Conservation (phyloP, 345 rosid genomes). For the Salix purpurea region DNA sequence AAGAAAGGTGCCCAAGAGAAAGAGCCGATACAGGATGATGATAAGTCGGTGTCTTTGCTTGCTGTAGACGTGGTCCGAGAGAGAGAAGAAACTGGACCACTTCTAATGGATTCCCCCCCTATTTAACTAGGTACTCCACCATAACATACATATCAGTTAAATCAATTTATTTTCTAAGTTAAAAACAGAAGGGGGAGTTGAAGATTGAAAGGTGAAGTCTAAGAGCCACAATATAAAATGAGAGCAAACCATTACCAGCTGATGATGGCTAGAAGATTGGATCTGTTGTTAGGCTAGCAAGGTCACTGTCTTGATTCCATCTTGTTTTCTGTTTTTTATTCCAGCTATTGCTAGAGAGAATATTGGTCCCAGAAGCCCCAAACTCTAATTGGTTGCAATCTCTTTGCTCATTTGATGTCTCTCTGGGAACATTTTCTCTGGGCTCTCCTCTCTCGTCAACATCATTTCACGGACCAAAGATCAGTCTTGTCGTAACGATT, state of each 20-base stretch:
- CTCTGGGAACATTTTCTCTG: constrained; percentile 5
- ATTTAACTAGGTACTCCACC: background rate
- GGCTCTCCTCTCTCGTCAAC: constrained; percentile 7
- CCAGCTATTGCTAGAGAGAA: constrained; percentile 1
- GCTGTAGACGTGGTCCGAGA: constrained; percentile 24
- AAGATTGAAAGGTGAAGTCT: background rate
- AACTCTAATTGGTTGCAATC: background rate
- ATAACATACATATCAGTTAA: background rate
- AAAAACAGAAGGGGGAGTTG: background rate
- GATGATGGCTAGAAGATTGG: background rate
- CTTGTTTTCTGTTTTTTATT: background rate
- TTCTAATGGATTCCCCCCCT: background rate
- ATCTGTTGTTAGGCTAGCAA: background rate
- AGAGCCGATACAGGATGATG: background rate
- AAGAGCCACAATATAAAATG: background rate
- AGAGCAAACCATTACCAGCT: background rate
- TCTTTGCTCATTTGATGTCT: background rate
- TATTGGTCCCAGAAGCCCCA: constrained; percentile 1
- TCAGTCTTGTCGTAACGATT: background rate
- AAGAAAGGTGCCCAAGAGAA: constrained; percentile 3
- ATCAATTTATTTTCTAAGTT: background rate
- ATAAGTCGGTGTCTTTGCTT: constrained; percentile 4
- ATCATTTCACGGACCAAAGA: background rate
- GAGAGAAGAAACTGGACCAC: constrained; percentile 18
- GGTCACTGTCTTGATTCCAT: background rate